A percentile compares a stretch with the other conserved stretches of the same genome.
phyloP scores from a whole-genome alignment of 208 protist species.

The Borovskyia barvae region DNA sequence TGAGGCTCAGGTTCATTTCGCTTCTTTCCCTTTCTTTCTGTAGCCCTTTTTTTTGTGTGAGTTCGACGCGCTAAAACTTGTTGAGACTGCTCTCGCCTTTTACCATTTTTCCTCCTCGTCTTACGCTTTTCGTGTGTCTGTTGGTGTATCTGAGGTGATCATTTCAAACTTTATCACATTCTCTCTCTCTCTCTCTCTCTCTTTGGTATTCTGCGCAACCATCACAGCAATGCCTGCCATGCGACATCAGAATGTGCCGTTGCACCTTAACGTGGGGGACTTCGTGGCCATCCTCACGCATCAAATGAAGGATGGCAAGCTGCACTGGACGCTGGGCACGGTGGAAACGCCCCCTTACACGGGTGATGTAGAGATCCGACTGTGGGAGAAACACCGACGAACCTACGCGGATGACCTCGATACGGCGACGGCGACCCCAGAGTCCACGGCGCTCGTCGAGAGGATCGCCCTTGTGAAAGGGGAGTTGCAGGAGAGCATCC shows the following conservation, averaged over 20 bases:
- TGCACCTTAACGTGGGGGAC: constrained; percentile 67
- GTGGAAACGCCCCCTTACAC: constrained; percentile 70
- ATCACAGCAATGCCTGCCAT: constrained; percentile 5
- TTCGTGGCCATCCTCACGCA: constrained; percentile 71
- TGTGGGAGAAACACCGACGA: constrained; percentile 59
- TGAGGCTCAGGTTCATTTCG: not conserved
- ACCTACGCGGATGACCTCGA: constrained; percentile 48
- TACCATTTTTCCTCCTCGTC: constrained; percentile 10
- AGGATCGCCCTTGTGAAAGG: constrained; percentile 51
- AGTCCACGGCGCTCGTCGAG: constrained; percentile 61
- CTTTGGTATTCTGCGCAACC: constrained; percentile 1
- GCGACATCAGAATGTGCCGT: constrained; percentile 29
- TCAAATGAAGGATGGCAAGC: constrained; percentile 42
- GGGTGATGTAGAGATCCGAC: constrained; percentile 68
- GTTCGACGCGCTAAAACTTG: no score
- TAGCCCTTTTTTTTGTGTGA: constrained; percentile 9
- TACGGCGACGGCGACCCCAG: constrained; percentile 31
- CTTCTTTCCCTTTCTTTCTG: not conserved
- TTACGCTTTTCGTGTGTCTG: constrained; percentile 2
- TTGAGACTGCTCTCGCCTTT: constrained; percentile 1
- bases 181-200: constrained; percentile 5
- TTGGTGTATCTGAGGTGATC: no score
- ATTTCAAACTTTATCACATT: no score
- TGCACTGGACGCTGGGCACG: constrained; percentile 78
- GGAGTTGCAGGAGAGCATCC: constrained; percentile 62